Evolutionary conservation across 2,329 filamentous ascomycete genomes (phyloP), one percentile per base, ranked within the genome.

Genomic region (Apiospora koreana): DNA sequence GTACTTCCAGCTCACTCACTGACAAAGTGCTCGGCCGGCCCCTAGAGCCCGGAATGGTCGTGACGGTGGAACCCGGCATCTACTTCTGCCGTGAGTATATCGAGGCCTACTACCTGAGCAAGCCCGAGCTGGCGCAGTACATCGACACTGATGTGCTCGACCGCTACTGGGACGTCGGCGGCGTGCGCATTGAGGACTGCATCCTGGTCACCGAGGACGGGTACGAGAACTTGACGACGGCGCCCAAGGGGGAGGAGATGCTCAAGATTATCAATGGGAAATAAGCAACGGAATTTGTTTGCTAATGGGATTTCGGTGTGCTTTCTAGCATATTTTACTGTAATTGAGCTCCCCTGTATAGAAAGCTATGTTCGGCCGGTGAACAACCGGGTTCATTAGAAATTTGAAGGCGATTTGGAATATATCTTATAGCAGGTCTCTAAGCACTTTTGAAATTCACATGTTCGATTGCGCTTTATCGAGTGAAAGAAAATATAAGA

Each of bases 121-220:
- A 88, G 71, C 82, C 85, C 2, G 82, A 84, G 69, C 89, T 92
- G 77, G 83, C 85, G 48, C 85, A 86, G 71, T 93, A 88, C 75
- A 91, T 96, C 76, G 87, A 95, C 80, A 83, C 83, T 74, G 83
- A 85, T 6, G 86, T 91, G 6, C 81, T 96, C 66, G 89, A 91
- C 71, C 84, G 83, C 72, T 95, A 92, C 79, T 95, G 93, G 84
- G 83, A 82, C 35, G 91, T 98, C 0, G 96, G 95, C 21, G 96
- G 96, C 43, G 94, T 97, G 35, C 88, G 96, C 65, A 97, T 98
- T 72, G 96, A 99, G 83, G 94, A 98, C 78, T 93, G 95, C 79
- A 87, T 98, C 48, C 85, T 96, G 28, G 90, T 98, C 65, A 96
- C 92, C 1, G 86, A 92, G 72, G 84, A 88, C 31, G 94, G 95